Evolutionary conservation across 495 filamentous ascomycete species (phyloP), one percentile per base, ranked within the genome.

Genomic region (Ramalina peruviana): DNA sequence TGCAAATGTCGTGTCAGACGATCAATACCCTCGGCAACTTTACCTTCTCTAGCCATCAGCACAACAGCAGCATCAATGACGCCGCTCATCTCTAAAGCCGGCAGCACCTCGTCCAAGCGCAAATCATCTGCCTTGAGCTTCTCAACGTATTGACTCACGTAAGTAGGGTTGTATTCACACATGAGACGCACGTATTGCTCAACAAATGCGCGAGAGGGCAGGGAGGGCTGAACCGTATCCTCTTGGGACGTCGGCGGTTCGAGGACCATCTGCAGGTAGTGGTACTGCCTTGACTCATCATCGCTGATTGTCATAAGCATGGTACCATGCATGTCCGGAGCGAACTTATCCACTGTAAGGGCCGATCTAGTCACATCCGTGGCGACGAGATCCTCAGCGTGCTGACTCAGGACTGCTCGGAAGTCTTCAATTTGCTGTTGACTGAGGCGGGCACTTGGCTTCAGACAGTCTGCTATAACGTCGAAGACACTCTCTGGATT

Each of bases 11-110:
- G 72, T 10, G 90, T 73, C 11, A 98, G 78, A 37, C 92, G 80
- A 50, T 80, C 74, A 78, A 98, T 90, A 9, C 88, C 92, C 46
- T 81, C 78, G 49, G 76, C 72, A 12, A 93, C 74, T 61, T 92
- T 81, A 13, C 92, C 93, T 58, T 96, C 92, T 54, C 86, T 74
- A 41, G 89, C 86, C 71, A 97, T 83, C 10, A 98, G 72, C 17
- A 94, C 78, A 21, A 98, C 86, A 2, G 88, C 90, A 12, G 90
- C 92, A 68, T 98, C 93, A 38, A 98, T 78, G 15, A 88, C 86
- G 2, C 88, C 92, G 49, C 80, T 86, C 45, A 80, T 76, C 61
- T 98, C 92, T 71, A 98, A 86, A 1, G 79, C 76, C 4, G 92
- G 88, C 11, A 98, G 69, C 6, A 98, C 71, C 55, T 83, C 76